Conservation (phyloP, 2,329 filamentous ascomycete genomes). For the Ophiocordyceps camponoti-rufipedis region DNA sequence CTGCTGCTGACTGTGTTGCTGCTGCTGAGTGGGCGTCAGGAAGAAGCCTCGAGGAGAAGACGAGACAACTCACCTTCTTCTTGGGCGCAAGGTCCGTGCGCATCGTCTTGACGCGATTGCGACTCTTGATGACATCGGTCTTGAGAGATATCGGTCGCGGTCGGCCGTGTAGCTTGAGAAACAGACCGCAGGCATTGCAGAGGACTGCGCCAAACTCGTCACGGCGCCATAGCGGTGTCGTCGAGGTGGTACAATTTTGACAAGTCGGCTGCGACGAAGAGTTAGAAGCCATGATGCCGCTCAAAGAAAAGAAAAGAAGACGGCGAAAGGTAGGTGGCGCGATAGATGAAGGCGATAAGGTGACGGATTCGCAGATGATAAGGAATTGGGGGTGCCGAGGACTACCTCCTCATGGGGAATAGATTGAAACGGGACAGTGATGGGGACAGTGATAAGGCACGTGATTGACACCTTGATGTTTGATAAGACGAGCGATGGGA, state of each 20-base stretch:
- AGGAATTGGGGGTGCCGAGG: slow-evolving; percentile 12
- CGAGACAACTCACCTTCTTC: slow-evolving; percentile 48
- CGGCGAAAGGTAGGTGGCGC: no score
- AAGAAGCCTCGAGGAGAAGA: neutral
- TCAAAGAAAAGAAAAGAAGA: slow-evolving; percentile 3
- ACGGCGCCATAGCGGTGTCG: slow-evolving; percentile 90
- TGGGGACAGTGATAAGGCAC: slow-evolving; percentile 11
- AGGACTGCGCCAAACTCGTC: slow-evolving; percentile 91
- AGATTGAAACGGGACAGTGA: slow-evolving; percentile 7
- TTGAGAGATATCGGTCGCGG: slow-evolving; percentile 90
- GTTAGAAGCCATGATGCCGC: slow-evolving; percentile 33
- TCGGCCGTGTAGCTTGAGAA: slow-evolving; percentile 89
- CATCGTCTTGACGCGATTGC: slow-evolving; percentile 87
- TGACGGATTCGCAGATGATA: slow-evolving; percentile 17
- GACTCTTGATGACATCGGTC: slow-evolving; percentile 98
- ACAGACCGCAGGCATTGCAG: slow-evolving; percentile 95
- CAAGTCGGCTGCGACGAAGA: slow-evolving; percentile 74
- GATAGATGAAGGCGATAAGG: slow-evolving; percentile 14
- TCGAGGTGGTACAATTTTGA: slow-evolving; percentile 90
- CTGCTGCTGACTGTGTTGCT: slow-evolving; percentile 9
- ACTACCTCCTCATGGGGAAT: slow-evolving; percentile 5
- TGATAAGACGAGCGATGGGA: neutral
- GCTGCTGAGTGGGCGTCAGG: neutral
- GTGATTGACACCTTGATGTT: slow-evolving; percentile 9
- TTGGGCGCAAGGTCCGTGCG: slow-evolving; percentile 61